Evolutionary conservation across 2,329 filamentous ascomycete genomes (phyloP).

Genomic region (Fusarium sp.): DNA sequence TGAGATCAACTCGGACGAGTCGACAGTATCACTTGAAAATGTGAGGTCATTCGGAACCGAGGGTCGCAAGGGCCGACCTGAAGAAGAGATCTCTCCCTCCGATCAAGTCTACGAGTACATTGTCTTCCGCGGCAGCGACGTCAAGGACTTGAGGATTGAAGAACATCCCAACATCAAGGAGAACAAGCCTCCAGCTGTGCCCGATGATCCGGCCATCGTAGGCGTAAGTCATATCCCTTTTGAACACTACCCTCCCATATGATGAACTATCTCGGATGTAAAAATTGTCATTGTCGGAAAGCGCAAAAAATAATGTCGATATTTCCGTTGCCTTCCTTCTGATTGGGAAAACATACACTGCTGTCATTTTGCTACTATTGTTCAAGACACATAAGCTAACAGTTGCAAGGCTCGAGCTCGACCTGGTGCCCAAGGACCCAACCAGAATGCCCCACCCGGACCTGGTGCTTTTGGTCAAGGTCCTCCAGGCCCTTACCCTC

Average conservation of each 20-base stretch:
- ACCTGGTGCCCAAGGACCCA: conserved; percentile 52
- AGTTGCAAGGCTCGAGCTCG: conserved; percentile 57
- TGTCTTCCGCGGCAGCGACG: conserved; percentile 97
- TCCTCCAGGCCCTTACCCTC: conserved; percentile 61
- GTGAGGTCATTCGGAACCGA: conserved; percentile 95
- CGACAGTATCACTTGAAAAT: conserved; percentile 96
- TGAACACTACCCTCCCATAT: conserved; percentile 61
- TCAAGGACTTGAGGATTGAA: conserved; percentile 96
- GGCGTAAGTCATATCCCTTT: conserved; percentile 80
- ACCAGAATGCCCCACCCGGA: conserved; percentile 53
- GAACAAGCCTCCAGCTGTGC: conserved; percentile 81
- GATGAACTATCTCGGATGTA: conserved; percentile 99
- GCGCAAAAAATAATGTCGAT: conserved; percentile 97
- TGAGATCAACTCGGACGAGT: conserved; percentile 97
- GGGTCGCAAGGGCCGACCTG: conserved; percentile 81
- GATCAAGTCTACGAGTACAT: conserved; percentile 98
- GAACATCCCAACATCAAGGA: conserved; percentile 82
- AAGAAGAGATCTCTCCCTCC: conserved; percentile 86
- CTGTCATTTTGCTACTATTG: conserved; percentile 18
- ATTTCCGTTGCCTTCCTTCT: conserved; percentile 99
- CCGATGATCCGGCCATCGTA: conserved; percentile 95
- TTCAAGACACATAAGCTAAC: conserved; percentile 50
- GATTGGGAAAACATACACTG: conserved; percentile 62
- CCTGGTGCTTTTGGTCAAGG: conserved; percentile 59
- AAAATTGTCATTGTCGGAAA: conserved; percentile 84